Conservation (phyloP, 768 basidiomycete species). For the Vararia minispora region DNA sequence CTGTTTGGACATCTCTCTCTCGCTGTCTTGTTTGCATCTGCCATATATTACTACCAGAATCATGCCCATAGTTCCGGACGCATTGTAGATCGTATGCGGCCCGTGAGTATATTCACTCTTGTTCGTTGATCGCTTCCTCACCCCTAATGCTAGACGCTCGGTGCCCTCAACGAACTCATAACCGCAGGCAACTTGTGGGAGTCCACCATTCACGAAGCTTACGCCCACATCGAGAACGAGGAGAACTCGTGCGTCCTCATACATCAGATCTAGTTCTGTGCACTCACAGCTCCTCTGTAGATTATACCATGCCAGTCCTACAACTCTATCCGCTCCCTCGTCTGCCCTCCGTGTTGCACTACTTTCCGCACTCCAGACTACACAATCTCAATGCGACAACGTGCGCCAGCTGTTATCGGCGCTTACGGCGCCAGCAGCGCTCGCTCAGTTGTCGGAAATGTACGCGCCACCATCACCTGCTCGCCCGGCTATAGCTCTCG, state of each 20-base stretch:
- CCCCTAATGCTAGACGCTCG: conserved; percentile 41
- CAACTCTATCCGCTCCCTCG: conserved; percentile 37
- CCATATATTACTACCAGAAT: conserved; percentile 7
- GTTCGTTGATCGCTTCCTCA: not conserved
- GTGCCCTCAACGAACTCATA: conserved; percentile 56
- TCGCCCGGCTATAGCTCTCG: conserved; percentile 19
- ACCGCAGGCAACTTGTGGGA: conserved; percentile 65
- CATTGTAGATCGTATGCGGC: conserved; percentile 4
- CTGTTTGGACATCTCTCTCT: conserved; percentile 6
- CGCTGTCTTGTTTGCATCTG: conserved; percentile 6
- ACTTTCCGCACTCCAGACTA: conserved; percentile 62
- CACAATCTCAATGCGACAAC: conserved; percentile 72
- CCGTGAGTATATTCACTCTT: not conserved
- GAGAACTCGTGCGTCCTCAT: conserved; percentile 42
- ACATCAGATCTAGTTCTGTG: not conserved
- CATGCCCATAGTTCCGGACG: not conserved
- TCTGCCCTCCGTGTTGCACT: conserved; percentile 57
- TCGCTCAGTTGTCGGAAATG: conserved; percentile 80
- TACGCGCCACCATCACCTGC: conserved; percentile 70
- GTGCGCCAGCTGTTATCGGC: conserved; percentile 71
- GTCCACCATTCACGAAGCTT: conserved; percentile 57
- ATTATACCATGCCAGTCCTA: conserved; percentile 26
- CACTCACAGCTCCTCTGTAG: conserved; percentile 3
- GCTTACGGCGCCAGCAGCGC: conserved; percentile 56
- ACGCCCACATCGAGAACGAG: conserved; percentile 55